phyloP scores from a whole-genome alignment of 257 asterid genomes.

The Solanum commersonii region DNA sequence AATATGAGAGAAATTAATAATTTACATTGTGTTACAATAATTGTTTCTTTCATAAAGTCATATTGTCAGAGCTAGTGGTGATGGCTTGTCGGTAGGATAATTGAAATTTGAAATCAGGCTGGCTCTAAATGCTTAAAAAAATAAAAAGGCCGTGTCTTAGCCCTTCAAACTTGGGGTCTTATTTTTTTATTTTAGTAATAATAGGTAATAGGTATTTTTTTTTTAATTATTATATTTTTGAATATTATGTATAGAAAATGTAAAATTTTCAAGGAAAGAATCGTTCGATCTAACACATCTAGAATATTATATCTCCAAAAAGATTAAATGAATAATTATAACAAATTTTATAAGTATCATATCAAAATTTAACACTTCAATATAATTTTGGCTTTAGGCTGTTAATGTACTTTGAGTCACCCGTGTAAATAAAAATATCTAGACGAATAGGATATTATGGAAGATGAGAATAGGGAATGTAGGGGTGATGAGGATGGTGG shows the following conservation, averaged over 20 bases:
- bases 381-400: too few species aligned
- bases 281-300: not conserved
- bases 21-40: not conserved
- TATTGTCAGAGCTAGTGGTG: not conserved
- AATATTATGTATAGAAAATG: too few species aligned
- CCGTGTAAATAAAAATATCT: too few species aligned
- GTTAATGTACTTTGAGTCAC: not conserved
- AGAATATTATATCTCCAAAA: not conserved
- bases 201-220: too few species aligned
- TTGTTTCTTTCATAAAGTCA: not conserved
- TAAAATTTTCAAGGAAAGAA: not conserved
- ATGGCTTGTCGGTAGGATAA: not conserved
- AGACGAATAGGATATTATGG: too few species aligned
- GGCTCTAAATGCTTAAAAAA: not conserved
- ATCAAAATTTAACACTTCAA: not conserved
- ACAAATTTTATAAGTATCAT: too few species aligned
- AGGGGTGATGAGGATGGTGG: not conserved
- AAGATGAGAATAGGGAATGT: too few species aligned
- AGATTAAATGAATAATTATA: too few species aligned
- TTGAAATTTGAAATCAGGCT: not conserved
- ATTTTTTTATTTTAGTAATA: too few species aligned
- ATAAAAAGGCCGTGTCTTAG: not conserved
- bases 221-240: too few species aligned
- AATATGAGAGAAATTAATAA: not conserved
- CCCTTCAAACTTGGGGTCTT: not conserved